A percentile compares a stretch with the other conserved stretches of the same genome.
phyloP scores from a whole-genome alignment of 495 filamentous ascomycete species.

The Xylaria sp. region DNA sequence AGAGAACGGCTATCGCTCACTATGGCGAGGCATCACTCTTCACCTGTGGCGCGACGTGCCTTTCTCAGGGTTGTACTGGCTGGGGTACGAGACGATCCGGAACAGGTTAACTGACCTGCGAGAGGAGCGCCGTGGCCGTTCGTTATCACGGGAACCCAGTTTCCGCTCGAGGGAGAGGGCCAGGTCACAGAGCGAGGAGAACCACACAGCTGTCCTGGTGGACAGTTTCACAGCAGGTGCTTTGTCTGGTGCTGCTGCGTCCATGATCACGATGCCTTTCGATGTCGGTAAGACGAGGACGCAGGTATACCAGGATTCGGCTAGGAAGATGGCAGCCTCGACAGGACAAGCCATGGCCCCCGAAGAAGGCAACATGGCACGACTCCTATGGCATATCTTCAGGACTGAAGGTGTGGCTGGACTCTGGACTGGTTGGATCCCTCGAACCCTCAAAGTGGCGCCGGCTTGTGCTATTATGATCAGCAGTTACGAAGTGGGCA shows the following conservation, averaged over 20 bases:
- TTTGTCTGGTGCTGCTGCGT: conserved; percentile 79
- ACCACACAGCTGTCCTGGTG: conserved; percentile 74
- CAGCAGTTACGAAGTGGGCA: conserved; percentile 93
- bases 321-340: conserved; percentile 35
- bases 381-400: conserved; percentile 88
- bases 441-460: conserved; percentile 90
- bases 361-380: conserved; percentile 75
- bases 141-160: conserved; percentile 38
- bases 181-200: conserved; percentile 58
- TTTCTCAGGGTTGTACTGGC: conserved; percentile 97
- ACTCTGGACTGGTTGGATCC: conserved; percentile 88
- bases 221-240: conserved; percentile 91
- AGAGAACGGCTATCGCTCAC: conserved; percentile 73
- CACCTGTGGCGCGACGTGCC: conserved; percentile 97
- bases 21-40: conserved; percentile 92
- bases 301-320: conserved; percentile 72
- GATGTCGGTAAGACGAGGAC: conserved; percentile 96
- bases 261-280: conserved; percentile 92
- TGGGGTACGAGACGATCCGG: conserved; percentile 88
- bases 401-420: conserved; percentile 79
- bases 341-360: conserved; percentile 56
- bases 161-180: conserved; percentile 47
- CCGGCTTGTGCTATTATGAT: conserved; percentile 99
- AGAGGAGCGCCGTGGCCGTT: conserved; percentile 52
- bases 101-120: conserved; percentile 68